Evolutionary conservation across 208 protist genomes (phyloP), one percentile per base, ranked within the genome.

Genomic region (Blechomonas ayalai): DNA sequence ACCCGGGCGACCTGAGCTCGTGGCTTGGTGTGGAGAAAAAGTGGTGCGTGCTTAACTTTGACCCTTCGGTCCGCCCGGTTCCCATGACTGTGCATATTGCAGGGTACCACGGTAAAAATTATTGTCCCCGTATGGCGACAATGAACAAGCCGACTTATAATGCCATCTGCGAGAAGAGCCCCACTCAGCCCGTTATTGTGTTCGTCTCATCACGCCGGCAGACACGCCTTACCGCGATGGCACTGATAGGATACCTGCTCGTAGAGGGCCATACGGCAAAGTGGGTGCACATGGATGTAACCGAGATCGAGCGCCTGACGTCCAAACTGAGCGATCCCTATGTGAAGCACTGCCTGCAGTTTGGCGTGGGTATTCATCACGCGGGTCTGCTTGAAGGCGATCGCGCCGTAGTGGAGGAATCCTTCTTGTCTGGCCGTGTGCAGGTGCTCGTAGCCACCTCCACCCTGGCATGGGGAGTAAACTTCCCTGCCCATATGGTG

Each of bases 81-180:
- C 97, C 97, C 16, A 90, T 99, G 59, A 88, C 93, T 29, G 84
- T 96, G 39, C 90, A 98, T 78, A 98, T 98, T 45, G 61, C 92
- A 27, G 97, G 97, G 13, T 99, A 98, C 68, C 77, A 85, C 20
- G 97, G 96, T n/a, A 86, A 94, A 57, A 75, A 98, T 65, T 99
- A 99, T 78, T 98, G 95, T 68, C 97, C 98, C 13, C 81, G 99
- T 28, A 99, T 99, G 98, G 94, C 88, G 7, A 87, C 96, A 3
- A 99, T 99, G 99, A 99, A 99, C 84, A 99, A 99, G 77, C 99
- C 98, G 19, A 65, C 89, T 4, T 99, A 98, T 82, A 86, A 89
- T 36, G 92, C 97, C 18, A 99, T 99, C 58, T 80, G 80, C 51
- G 86, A 95, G 65, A 90, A 90, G 67, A 91, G 81, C 38, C 84